phyloP scores from a whole-genome alignment of 768 basidiomycete genomes.

The Hydnum rufescens region DNA sequence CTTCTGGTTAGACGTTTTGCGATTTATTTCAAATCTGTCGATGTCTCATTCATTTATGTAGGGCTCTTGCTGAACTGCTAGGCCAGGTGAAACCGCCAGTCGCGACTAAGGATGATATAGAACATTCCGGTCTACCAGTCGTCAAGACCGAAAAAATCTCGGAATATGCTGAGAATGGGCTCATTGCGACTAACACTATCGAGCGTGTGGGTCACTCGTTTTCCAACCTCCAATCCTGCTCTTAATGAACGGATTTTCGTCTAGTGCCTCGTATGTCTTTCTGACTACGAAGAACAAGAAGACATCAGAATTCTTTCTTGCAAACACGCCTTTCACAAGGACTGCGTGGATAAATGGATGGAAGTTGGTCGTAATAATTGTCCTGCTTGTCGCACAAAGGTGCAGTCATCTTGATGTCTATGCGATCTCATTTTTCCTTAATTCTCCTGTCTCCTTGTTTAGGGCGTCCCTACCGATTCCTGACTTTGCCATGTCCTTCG shows the following conservation, averaged over 20 bases:
- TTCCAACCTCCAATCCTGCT: not conserved
- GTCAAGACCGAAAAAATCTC: slow-evolving; percentile 37
- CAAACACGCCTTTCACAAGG: slow-evolving; percentile 76
- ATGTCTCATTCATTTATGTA: slow-evolving; percentile 17
- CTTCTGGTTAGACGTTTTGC: slow-evolving; percentile 13
- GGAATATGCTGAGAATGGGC: slow-evolving; percentile 38
- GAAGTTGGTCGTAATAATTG: slow-evolving; percentile 75
- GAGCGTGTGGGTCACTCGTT: slow-evolving; percentile 39
- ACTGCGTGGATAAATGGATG: slow-evolving; percentile 73
- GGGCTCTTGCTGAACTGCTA: slow-evolving; percentile 67
- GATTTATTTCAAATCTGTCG: not conserved
- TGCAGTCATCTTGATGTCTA: not conserved
- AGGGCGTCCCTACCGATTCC: no score
- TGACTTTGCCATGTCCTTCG: no score
- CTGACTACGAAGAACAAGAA: slow-evolving; percentile 63
- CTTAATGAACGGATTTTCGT: not conserved
- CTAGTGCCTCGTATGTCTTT: slow-evolving; percentile 71
- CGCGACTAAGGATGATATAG: slow-evolving; percentile 66
- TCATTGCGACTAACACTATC: slow-evolving; percentile 53
- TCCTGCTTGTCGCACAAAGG: slow-evolving; percentile 60
- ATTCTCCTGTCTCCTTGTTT: not conserved
- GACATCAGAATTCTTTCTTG: slow-evolving; percentile 66
- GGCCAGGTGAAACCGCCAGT: slow-evolving; percentile 72
- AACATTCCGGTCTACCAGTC: slow-evolving; percentile 59
- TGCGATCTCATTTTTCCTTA: no score